Evolutionary conservation across 768 basidiomycete genomes (phyloP), one percentile per base, ranked within the genome.

Genomic region (Rhizopogon rudus): DNA sequence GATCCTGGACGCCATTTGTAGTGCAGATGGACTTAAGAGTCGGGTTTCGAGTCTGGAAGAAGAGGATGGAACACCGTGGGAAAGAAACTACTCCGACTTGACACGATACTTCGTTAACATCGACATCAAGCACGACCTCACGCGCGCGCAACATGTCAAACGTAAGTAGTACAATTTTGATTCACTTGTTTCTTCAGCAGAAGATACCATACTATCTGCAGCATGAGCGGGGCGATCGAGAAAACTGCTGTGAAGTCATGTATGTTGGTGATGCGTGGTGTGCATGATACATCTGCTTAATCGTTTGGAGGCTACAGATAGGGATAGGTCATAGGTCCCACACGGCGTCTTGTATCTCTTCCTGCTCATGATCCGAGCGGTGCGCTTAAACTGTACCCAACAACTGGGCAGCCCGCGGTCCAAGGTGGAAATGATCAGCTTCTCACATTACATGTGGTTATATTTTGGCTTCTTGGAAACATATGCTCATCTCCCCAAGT

Each of bases 1-100:
- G 73, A 87, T 81, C 79, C 84, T 82, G 68, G 85, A 85, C 61
- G 84, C 84, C 85, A 87, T 87, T 61, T 57, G 51, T 53, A 45
- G 31, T 40, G 45, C 42, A 45, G 35, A 49, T 22, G 50, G 49
- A 54, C 50, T 35, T 52, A 56, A 58, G 40, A 43, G 55, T 50
- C 46, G 54, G 51, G 9, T 52, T 52, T 43, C 51, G 41, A 9
- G 31, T 43, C 56, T 44, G 22, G 44, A 40, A 50, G 35, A 53
- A 46, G 40, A 40, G 40, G 58, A 55, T 20, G 60, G 39, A 40
- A 51, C 40, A 52, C 52, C 61, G 70, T 70, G 68, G 22, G 70
- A 70, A 70, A 28, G 45, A 60, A 66, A 66, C 60, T 63, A 65
- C 57, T 61, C 68, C 68, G 68, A 58, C 61, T 66, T 59, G 59